Base-by-base conservation (phyloP, 139 green algal genomes). In the Astrephomene gubernaculifera region DNA sequence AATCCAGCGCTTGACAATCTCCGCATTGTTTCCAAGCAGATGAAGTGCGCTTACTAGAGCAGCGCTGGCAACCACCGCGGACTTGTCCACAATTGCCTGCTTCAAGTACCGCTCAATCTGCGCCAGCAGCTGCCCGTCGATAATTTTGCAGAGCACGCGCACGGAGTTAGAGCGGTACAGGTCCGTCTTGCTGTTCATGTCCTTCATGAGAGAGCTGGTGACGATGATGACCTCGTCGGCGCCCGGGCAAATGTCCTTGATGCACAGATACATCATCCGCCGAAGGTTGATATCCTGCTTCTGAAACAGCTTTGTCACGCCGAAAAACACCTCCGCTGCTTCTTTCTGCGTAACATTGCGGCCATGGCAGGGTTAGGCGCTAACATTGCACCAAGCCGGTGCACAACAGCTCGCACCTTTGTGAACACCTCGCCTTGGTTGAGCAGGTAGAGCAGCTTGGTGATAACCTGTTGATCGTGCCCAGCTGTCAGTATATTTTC, bases 381-480 rank as follows among this genome's bases (percentile, higher is more conserved):
- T 35, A 57, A 57, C 49, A 57, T 57, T 25, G 49, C 49, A 57
- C 49, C n/a, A n/a, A n/a, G n/a, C n/a, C n/a, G n/a, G n/a, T n/a
- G 64, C 78, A 74, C 78, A 84, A 84, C 78, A 84, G 78, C 63
- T 71, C 90, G 53, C 81, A 97, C 97, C 97, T 99, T 99, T 38
- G 97, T 99, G 91, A 99, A 98, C 4, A 90, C 94, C 81, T 99
- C 98, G 24, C 97, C 97, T 87, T 99, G 97, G 75, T 96, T 97
- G 4, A 99, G 89, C 65, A 99, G 91, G 85, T 99, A 99, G 17
- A 99, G 93, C 69, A 99, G 92, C 93, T 99, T 99, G 41, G 98
- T 99, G 87, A 99, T 99, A 81, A 99, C 96, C 96, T 99, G 95
- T 82, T n/a, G n/a, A n/a, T n/a, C n/a, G n/a, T n/a, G n/a, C n/a